These are phyloP conservation scores for Asterochloris sp. DNA, from an alignment of 139 green algal genomes.

Conservation along the genomic window DNA sequence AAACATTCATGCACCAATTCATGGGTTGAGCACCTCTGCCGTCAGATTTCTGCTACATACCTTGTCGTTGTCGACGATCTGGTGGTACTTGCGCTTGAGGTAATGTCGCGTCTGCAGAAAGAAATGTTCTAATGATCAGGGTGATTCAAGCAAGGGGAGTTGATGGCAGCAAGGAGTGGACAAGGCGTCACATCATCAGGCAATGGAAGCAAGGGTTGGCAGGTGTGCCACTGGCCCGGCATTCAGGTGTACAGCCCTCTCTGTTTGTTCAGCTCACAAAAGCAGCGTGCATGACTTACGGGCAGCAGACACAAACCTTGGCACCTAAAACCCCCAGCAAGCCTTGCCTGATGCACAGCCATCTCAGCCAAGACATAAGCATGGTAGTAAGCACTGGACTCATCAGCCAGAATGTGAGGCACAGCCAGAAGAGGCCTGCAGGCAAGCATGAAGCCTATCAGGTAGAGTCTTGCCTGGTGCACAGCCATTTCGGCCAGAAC, in stretches of 20 bases:
- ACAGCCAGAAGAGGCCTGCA: constrained; percentile 43
- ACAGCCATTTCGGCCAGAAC: constrained; percentile 1
- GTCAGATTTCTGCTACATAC: constrained; percentile 39
- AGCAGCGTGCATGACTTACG: too few relatives aligned
- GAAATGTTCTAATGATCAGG: constrained; percentile 21
- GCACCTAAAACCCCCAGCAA: neutral
- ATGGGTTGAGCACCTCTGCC: neutral
- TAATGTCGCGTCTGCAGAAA: constrained; percentile 51
- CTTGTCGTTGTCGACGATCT: constrained; percentile 49
- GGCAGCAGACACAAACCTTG: neutral
- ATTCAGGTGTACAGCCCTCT: too few relatives aligned
- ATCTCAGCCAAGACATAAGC: constrained; percentile 46
- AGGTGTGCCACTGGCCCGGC: too few relatives aligned
- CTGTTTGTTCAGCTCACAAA: too few relatives aligned
- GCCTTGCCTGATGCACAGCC: constrained; percentile 23
- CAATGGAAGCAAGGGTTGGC: too few relatives aligned
- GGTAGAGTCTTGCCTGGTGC: neutral
- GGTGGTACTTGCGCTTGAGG: constrained; percentile 55
- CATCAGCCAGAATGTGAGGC: constrained; percentile 74
- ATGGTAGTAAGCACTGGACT: constrained; percentile 74
- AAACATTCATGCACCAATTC: neutral
- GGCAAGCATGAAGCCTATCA: neutral
- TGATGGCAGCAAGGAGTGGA: too few relatives aligned
- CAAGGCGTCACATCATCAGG: too few relatives aligned
- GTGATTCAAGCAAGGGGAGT: neutral